These are phyloP conservation scores for Diaporthe citri DNA, from an alignment of 2,329 filamentous ascomycete species.

Conservation along the genomic window DNA sequence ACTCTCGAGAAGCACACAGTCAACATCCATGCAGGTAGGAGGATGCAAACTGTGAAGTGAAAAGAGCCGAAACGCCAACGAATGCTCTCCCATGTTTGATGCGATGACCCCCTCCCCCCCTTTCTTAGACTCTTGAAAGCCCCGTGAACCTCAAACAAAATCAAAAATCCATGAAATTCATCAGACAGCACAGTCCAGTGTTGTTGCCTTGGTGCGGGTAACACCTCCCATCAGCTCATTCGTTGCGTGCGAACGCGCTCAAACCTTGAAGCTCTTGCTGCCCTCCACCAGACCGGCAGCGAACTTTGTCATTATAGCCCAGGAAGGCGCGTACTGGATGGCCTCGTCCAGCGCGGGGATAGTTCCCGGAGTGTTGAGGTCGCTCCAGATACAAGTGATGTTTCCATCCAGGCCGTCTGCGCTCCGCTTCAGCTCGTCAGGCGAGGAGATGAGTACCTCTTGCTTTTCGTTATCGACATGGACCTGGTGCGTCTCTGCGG, in stretches of 20 bases:
- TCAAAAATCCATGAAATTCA: neutral
- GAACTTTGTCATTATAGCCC: conserved; percentile 83
- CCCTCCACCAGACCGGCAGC: conserved; percentile 86
- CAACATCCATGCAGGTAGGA: neutral
- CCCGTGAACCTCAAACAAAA: neutral
- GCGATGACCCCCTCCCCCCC: neutral
- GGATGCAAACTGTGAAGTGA: conserved; percentile 27
- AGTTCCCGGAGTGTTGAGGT: conserved; percentile 77
- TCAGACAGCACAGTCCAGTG: neutral
- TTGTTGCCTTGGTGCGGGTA: neutral
- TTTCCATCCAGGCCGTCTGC: conserved; percentile 66
- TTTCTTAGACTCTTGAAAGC: neutral
- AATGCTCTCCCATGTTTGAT: conserved; percentile 13
- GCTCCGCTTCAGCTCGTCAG: conserved; percentile 48
- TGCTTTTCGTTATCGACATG: conserved; percentile 40
- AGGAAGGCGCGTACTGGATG: conserved; percentile 79
- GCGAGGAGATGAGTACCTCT: conserved; percentile 1
- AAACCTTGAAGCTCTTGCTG: conserved; percentile 75
- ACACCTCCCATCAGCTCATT: neutral
- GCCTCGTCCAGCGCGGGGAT: conserved; percentile 91
- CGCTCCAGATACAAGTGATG: conserved; percentile 88
- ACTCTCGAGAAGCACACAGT: neutral
- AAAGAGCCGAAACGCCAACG: conserved; percentile 6
- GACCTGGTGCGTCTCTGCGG: conserved; percentile 34
- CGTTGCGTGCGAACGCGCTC: conserved; percentile 39